Percentiles rank a stretch among this genome's conserved stretches.
Evolutionary conservation across 108 stramenopile species (phyloP).

Genomic region (Aurantiochytrium sp.): DNA sequence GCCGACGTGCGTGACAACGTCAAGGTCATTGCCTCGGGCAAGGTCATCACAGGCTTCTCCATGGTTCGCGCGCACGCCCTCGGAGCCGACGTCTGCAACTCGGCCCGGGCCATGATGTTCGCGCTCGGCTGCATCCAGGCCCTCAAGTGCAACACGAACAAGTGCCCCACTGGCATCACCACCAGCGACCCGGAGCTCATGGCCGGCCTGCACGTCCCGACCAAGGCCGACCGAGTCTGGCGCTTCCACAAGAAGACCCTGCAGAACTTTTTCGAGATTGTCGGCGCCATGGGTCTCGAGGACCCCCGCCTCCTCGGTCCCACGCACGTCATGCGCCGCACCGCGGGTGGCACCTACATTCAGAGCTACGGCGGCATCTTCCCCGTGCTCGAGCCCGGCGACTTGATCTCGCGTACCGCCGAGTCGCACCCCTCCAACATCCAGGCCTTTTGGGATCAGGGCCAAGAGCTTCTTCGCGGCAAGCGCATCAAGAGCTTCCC

Average conservation of each 20-base stretch:
- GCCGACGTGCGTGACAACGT: slow-evolving; percentile 67
- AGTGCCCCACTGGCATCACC: slow-evolving; percentile 80
- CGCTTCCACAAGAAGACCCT: slow-evolving; percentile 72
- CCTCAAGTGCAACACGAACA: slow-evolving; percentile 80
- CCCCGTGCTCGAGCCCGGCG: slow-evolving; percentile 37
- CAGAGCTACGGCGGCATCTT: slow-evolving; percentile 45
- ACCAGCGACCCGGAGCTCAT: slow-evolving; percentile 66
- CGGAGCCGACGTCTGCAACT: slow-evolving; percentile 74
- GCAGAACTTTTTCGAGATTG: slow-evolving; percentile 63
- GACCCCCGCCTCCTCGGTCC: not conserved
- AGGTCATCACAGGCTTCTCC: slow-evolving; percentile 68
- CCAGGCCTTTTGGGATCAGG: slow-evolving; percentile 35
- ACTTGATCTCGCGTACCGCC: slow-evolving; percentile 19
- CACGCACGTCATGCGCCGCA: slow-evolving; percentile 28
- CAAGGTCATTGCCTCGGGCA: slow-evolving; percentile 70
- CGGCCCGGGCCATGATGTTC: slow-evolving; percentile 75
- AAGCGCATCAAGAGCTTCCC: slow-evolving; percentile 22
- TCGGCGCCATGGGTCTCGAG: slow-evolving; percentile 63
- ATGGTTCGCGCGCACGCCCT: slow-evolving; percentile 65
- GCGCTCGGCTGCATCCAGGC: slow-evolving; percentile 79
- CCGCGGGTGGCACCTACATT: slow-evolving; percentile 36
- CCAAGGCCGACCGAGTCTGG: slow-evolving; percentile 63
- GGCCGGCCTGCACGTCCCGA: slow-evolving; percentile 58
- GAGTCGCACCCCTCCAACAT: slow-evolving; percentile 33
- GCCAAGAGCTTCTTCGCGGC: slow-evolving; percentile 10